A percentile compares a stretch with the other conserved stretches of the same genome.
Conservation (phyloP, 176 grass and related monocot species). For the Oryza meridionalis region DNA sequence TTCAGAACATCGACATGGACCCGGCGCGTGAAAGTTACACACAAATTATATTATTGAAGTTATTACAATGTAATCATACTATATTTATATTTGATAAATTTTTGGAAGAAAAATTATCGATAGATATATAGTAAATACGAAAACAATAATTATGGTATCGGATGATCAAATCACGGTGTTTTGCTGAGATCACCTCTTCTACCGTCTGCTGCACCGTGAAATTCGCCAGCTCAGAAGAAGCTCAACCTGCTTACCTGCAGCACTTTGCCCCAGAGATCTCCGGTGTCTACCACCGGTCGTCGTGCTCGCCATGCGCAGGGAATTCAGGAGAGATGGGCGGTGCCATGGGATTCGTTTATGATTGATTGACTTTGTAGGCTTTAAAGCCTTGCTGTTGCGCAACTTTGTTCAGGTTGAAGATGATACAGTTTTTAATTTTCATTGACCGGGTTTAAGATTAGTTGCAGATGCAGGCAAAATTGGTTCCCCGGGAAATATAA, state of each 20-base stretch:
- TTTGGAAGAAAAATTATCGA: too few species aligned
- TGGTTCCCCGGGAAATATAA: too few species aligned
- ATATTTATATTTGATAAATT: too few species aligned
- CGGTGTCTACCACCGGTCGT: not conserved
- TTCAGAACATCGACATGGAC: not conserved
- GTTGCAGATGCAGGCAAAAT: too few species aligned
- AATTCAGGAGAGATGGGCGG: not conserved
- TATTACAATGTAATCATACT: too few species aligned
- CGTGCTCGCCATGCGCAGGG: not conserved
- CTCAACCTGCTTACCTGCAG: too few species aligned
- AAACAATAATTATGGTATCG: too few species aligned
- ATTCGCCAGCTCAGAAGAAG: not conserved
- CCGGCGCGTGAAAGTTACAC: too few species aligned
- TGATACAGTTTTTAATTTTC: not conserved
- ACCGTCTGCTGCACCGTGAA: not conserved
- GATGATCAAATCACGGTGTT: not conserved
- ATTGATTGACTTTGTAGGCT: not conserved
- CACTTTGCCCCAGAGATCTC: not conserved
- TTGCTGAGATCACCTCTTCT: not conserved
- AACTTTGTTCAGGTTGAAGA: not conserved
- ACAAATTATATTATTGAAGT: too few species aligned
- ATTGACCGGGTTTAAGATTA: not conserved
- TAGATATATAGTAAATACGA: too few species aligned
- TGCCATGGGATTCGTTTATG: not conserved
- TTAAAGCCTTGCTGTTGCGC: not conserved